phyloP scores from a whole-genome alignment of 345 rosid genomes.

The Diplotaxis tenuifolia region DNA sequence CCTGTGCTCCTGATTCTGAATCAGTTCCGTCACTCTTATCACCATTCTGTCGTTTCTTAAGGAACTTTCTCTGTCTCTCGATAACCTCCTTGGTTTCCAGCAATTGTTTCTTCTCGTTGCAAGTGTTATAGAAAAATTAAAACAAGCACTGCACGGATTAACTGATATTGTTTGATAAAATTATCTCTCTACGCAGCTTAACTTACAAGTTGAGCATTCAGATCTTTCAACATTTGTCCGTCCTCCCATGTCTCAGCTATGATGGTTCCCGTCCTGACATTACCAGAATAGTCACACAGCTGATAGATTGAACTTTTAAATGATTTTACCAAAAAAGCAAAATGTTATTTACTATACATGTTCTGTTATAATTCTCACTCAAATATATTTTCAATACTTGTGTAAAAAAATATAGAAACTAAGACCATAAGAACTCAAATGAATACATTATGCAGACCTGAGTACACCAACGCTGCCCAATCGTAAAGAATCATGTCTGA shows the following conservation, averaged over 20 bases:
- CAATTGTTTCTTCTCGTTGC: constrained; percentile 59
- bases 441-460: constrained; percentile 51
- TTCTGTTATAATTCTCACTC: not conserved
- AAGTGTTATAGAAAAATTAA: constrained; percentile 20
- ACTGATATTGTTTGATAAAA: constrained; percentile 3
- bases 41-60: constrained; percentile 93
- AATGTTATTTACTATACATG: not conserved
- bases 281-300: constrained; percentile 21
- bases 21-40: constrained; percentile 83
- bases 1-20: constrained; percentile 66
- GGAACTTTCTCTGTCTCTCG: constrained; percentile 86
- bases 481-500: constrained; percentile 92
- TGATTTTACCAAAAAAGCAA: not conserved
- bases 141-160: not conserved
- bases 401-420: not conserved
- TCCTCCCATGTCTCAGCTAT: constrained; percentile 99
- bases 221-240: constrained; percentile 91
- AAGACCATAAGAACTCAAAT: constrained; percentile 8
- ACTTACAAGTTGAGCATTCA: constrained; percentile 90
- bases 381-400: not conserved
- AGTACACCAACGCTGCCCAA: constrained; percentile 96
- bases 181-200: constrained; percentile 8
- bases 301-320: not conserved
- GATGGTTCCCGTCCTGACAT: constrained; percentile 91
- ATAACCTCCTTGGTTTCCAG: constrained; percentile 92